Evolutionary conservation across 768 basidiomycete species (phyloP).

Genomic region (Russula vinacea): DNA sequence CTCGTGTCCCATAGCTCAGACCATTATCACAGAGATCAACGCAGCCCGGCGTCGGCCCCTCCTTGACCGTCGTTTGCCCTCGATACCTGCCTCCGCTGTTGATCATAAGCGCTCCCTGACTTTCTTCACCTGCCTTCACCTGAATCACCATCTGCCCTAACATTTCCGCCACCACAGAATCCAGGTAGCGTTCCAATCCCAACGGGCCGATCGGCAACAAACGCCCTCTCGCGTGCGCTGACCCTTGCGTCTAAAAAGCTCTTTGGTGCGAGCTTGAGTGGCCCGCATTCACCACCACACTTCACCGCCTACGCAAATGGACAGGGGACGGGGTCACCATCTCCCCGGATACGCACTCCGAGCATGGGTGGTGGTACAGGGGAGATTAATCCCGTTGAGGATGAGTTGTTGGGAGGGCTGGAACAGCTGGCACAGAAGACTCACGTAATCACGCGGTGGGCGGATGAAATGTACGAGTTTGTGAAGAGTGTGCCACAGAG

Average conservation of each 20-base stretch:
- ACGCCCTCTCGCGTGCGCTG: constrained; percentile 76
- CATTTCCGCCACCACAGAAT: constrained; percentile 66
- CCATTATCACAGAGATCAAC: constrained; percentile 54
- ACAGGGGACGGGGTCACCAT: constrained; percentile 19
- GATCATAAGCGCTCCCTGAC: constrained; percentile 46
- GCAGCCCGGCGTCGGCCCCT: constrained; percentile 56
- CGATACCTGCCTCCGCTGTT: constrained; percentile 45
- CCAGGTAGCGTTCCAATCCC: constrained; percentile 55
- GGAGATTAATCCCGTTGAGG: constrained; percentile 63
- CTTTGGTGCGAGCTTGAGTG: constrained; percentile 54
- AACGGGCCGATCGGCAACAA: constrained; percentile 63
- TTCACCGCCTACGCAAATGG: constrained; percentile 38
- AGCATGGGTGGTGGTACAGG: constrained; percentile 37
- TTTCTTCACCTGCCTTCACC: constrained; percentile 34
- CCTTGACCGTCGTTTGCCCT: constrained; percentile 48
- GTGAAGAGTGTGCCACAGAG: constrained; percentile 83
- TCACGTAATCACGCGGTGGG: constrained; percentile 88
- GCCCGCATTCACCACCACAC: constrained; percentile 35
- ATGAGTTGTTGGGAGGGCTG: constrained; percentile 70
- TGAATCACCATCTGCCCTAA: constrained; percentile 35
- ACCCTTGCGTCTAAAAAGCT: constrained; percentile 78
- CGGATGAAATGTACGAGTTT: constrained; percentile 89
- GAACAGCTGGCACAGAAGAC: constrained; percentile 97
- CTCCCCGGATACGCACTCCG: constrained; percentile 39
- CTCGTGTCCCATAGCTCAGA: constrained; percentile 13